Evolutionary conservation across 805 yeast genomes (phyloP).

Genomic region (Spathaspora gorwiae): DNA sequence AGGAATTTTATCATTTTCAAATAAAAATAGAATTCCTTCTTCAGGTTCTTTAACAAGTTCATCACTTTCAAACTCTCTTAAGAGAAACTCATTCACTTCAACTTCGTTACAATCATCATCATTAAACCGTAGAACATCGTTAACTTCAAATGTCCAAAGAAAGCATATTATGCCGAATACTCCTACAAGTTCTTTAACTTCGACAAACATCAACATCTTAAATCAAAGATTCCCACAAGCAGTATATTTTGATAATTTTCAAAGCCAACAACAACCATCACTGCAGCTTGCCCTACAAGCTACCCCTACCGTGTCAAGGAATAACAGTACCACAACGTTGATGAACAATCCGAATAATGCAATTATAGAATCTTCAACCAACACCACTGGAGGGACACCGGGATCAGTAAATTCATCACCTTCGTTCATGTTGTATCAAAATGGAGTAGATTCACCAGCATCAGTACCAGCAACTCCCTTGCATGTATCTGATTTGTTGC

Average conservation of each 20-base stretch:
- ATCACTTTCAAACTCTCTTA: conserved; percentile 6
- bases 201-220: conserved; percentile 19
- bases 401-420: conserved; percentile 5
- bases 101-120: conserved; percentile 4
- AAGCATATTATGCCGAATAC: conserved; percentile 4
- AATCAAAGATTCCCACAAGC: conserved; percentile 15
- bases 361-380: background rate
- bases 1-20: conserved; percentile 4
- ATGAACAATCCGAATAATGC: conserved; percentile 1
- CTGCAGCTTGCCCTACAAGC: background rate
- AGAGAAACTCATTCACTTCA: conserved; percentile 7
- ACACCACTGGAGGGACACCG: conserved; percentile 2
- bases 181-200: conserved; percentile 16
- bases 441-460: background rate
- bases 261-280: conserved; percentile 2
- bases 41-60: conserved; percentile 5
- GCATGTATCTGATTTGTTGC: conserved; percentile 10
- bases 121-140: conserved; percentile 9
- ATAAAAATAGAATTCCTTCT: conserved; percentile 6
- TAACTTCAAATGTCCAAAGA: conserved; percentile 2
- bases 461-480: conserved; percentile 11
- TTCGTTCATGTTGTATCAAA: conserved; percentile 4
- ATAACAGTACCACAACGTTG: conserved; percentile 4
- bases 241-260: conserved; percentile 18
- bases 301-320: conserved; percentile 5